Base-by-base conservation (phyloP, 306 rosid genomes). In the Vigna trinervia region DNA sequence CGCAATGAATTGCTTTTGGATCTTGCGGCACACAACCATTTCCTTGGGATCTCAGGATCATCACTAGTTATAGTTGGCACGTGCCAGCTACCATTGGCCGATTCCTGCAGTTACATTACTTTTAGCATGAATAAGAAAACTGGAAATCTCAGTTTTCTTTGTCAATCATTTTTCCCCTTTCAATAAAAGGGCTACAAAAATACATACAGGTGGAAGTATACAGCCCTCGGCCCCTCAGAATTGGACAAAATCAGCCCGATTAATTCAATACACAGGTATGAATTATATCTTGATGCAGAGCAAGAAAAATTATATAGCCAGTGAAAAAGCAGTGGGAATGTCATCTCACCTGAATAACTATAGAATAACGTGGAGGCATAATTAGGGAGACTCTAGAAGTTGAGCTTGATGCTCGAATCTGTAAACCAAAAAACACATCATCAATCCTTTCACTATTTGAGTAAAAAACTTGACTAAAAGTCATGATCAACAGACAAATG, bases 1-100 rank as follows among this genome's bases (percentile, higher is more conserved):
- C 73, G 78, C 14, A 68, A 77, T 53, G 66, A 66, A 13, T 81
- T 15, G 58, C 81, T 28, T 52, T 19, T 47, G 83, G 90, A 71
- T 86, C 97, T 87, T 68, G 87, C 82, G 61, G 86, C 93, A 68
- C 98, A 95, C 85, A 95, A 53, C 97, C 98, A 92, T 80, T 81
- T 88, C 88, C 90, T 90, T 50, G 90, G 92, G 74, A 86, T 81
- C 69, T 88, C 96, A 52, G 84, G 80, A 85, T 90, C 98, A 85
- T 92, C 92, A 15, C 80, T 88, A 1, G 92, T 79, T 66, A 78
- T 79, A 4, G 90, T 84, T 68, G 98, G 98, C 70, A 92, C 88
- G 22, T 89, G 97, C 97, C 97, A 92, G 28, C 85, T 74, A 73
- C 97, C 97, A 38, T 85, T 80, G 81, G 87, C 91, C 5, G 96